Evolutionary conservation across 345 rosid genomes (phyloP), one percentile per base, ranked within the genome.

Genomic region (Syzygium aqueum): DNA sequence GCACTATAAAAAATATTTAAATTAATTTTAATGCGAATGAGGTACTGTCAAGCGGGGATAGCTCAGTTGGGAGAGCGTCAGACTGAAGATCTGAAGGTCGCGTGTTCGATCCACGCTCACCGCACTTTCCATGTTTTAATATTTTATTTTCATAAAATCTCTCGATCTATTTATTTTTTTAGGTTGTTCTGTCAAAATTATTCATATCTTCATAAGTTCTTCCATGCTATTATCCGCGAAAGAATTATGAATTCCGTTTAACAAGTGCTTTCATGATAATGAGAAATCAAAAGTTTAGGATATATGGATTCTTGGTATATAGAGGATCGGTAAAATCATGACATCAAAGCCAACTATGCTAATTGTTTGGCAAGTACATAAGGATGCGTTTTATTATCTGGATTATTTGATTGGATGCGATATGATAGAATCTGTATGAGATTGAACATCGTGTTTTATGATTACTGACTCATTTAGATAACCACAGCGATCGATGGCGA

Each of bases 81-180:
- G 98, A 94, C 97, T 96, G 97, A 96, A 96, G 98, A 95, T 95
- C 96, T 95, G 96, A 94, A 95, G 98, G 98, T 92, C 96, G 93
- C 96, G 95, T 94, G 96, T 96, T 96, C 97, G 95, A 92, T 94
- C 96, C 93, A 95, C 93, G 98, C 93, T 94, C 97, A 63, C 77
- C 82, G 82, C 82, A 73, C 3, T 61, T n/a, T n/a, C 22, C 19
- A 3, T 59, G 1, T 59, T 2, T 1, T 59, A 14, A 59, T 59
- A 59, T 59, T 59, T 25, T 59, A 3, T 59, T 59, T 59, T 59
- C 67, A 30, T 33, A 13, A 59, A 27, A 27, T 59, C 67, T 59
- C 67, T 59, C 2, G 7, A 59, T 59, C 27, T 59, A 10, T 4
- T 25, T 5, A 11, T 22, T 27, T 12, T 23, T 40, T 40, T 40